Percentiles rank a stretch among this genome's conserved stretches.
Conservation (phyloP, 208 protist species). For the Leishmania aethiopica region DNA sequence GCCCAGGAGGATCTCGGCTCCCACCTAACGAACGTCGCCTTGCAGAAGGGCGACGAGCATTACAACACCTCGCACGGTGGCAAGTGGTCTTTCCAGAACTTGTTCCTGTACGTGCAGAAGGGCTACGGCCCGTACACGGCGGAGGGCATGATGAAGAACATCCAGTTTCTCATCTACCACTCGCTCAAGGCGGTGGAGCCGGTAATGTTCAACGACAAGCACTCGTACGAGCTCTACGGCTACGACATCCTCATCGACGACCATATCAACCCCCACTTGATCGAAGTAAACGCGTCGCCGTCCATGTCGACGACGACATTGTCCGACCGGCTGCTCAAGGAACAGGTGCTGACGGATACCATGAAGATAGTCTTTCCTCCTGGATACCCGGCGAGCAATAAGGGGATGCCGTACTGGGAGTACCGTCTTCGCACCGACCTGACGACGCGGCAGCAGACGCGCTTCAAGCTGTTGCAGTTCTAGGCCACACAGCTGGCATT, state of each 20-base stretch:
- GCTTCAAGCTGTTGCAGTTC: conserved; percentile 73
- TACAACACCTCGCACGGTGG: conserved; percentile 95
- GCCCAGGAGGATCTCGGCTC: conserved; percentile 85
- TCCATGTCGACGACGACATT: conserved; percentile 88
- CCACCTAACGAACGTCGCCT: conserved; percentile 97
- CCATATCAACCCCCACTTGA: conserved; percentile 95
- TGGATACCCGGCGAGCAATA: conserved; percentile 47
- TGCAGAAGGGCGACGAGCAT: conserved; percentile 94
- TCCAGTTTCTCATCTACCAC: conserved; percentile 94
- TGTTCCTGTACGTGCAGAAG: conserved; percentile 87
- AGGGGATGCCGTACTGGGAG: conserved; percentile 79
- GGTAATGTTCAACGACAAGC: conserved; percentile 95
- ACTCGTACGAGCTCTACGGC: conserved; percentile 98
- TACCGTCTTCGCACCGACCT: conserved; percentile 82
- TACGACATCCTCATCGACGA: conserved; percentile 98
- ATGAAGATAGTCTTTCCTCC: conserved; percentile 87
- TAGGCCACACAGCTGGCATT: neutral
- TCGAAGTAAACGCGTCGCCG: conserved; percentile 96
- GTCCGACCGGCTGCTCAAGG: conserved; percentile 86
- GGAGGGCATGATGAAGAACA: conserved; percentile 82
- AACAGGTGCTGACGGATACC: conserved; percentile 78
- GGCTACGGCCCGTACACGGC: conserved; percentile 70
- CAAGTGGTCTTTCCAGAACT: conserved; percentile 93
- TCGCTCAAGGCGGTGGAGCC: conserved; percentile 89
- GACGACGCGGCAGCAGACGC: conserved; percentile 60